Evolutionary conservation across 352 stramenopile species (phyloP).

Genomic region (Globisporangium spinosum): DNA sequence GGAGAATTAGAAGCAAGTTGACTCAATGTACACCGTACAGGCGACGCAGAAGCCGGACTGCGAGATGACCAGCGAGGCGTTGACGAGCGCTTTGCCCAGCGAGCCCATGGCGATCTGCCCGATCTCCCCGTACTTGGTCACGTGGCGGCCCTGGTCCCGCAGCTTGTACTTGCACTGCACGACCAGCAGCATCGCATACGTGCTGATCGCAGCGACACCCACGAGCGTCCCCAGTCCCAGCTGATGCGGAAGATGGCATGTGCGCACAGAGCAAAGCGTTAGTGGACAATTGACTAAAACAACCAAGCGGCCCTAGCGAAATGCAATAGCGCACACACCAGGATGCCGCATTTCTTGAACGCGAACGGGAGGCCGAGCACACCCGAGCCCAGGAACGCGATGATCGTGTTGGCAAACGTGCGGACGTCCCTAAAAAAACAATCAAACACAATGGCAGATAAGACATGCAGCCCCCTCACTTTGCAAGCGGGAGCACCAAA

Average conservation of each 20-base stretch:
- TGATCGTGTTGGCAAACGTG: slow-evolving; percentile 80
- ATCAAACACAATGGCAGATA: background rate
- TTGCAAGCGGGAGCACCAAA: background rate
- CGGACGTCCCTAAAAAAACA: slow-evolving; percentile 36
- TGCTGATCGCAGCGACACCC: slow-evolving; percentile 48
- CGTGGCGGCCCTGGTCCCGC: slow-evolving; percentile 35
- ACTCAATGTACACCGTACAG: slow-evolving; percentile 37
- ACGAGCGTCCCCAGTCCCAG: slow-evolving; percentile 54
- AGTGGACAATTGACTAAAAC: background rate
- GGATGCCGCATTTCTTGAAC: slow-evolving; percentile 84
- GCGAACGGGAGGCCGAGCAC: slow-evolving; percentile 89
- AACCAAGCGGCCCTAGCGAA: background rate
- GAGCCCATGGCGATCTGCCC: slow-evolving; percentile 72
- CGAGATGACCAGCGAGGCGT: slow-evolving; percentile 81
- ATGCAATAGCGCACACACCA: slow-evolving; percentile 35
- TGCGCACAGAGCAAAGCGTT: background rate
- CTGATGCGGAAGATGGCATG: slow-evolving; percentile 21
- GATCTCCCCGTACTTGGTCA: slow-evolving; percentile 86
- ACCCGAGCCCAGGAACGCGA: slow-evolving; percentile 91
- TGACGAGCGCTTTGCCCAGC: slow-evolving; percentile 67
- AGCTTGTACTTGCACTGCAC: slow-evolving; percentile 81
- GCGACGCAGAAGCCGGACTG: slow-evolving; percentile 89
- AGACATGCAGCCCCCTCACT: background rate
- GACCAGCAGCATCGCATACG: slow-evolving; percentile 75
- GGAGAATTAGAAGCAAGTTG: background rate